Conservation (phyloP, 805 yeast species). For the Yarrowia phangngaensis region DNA sequence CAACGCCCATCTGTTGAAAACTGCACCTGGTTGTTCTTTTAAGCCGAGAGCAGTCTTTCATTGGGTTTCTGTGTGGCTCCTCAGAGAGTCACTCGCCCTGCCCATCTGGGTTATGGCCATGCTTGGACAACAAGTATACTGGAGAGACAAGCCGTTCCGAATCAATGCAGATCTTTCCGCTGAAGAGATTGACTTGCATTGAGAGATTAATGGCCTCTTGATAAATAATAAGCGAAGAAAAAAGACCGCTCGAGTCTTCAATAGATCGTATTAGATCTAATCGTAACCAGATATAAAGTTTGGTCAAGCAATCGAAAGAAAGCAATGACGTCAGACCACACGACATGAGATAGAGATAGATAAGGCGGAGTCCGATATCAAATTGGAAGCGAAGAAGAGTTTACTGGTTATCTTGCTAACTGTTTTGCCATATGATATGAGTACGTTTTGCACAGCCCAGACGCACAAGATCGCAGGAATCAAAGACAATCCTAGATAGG, state of each 20-base stretch:
- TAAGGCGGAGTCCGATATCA: too few relatives aligned
- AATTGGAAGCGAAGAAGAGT: too few relatives aligned
- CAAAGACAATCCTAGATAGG: too few relatives aligned
- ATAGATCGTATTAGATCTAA: too few relatives aligned
- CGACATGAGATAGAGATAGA: too few relatives aligned
- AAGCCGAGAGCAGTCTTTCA: slow-evolving; percentile 26
- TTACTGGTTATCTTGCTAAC: too few relatives aligned
- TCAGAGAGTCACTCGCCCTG: slow-evolving; percentile 69
- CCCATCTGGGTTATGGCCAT: slow-evolving; percentile 83
- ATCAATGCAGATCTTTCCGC: slow-evolving; percentile 75
- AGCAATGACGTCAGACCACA: too few relatives aligned
- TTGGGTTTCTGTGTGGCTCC: slow-evolving; percentile 54
- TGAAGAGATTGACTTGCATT: slow-evolving; percentile 45
- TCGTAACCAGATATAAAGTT: too few relatives aligned
- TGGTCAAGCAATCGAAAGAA: too few relatives aligned
- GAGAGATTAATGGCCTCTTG: slow-evolving; percentile 4
- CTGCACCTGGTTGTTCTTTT: neutral
- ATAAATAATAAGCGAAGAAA: neutral
- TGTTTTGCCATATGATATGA: too few relatives aligned
- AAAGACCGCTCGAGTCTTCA: neutral
- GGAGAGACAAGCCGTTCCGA: slow-evolving; percentile 69
- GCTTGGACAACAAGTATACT: slow-evolving; percentile 62
- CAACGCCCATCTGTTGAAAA: slow-evolving; percentile 21
- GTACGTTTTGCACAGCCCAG: too few relatives aligned
- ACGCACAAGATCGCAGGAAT: too few relatives aligned